These are phyloP conservation scores for Lachnellula occidentalis DNA, from an alignment of 2,329 filamentous ascomycete genomes.

Conservation along the genomic window DNA sequence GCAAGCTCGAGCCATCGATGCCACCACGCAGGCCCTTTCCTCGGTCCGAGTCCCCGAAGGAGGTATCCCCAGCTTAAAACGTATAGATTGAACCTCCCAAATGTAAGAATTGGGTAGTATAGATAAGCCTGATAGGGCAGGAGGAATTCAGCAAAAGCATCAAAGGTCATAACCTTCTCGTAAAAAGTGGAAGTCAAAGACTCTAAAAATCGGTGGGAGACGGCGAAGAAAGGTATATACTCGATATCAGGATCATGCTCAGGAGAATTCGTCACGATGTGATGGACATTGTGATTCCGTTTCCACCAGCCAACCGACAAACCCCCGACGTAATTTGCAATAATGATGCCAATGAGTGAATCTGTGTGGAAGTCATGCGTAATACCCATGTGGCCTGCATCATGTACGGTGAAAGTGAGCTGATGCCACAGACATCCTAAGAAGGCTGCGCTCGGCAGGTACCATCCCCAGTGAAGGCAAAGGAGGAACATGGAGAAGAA, in stretches of 20 bases:
- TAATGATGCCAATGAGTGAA: constrained; percentile 79
- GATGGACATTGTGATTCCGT: constrained; percentile 90
- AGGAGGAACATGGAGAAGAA: constrained; percentile 59
- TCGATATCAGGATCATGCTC: constrained; percentile 96
- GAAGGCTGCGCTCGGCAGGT: constrained; percentile 63
- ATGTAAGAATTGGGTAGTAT: constrained; percentile 75
- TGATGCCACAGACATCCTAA: constrained; percentile 91
- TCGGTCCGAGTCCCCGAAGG: constrained; percentile 62
- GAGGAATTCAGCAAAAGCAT: constrained; percentile 64
- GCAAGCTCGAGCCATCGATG: constrained; percentile 73
- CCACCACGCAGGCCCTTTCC: constrained; percentile 75
- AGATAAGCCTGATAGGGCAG: constrained; percentile 72
- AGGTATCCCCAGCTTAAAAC: constrained; percentile 74
- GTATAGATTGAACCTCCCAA: constrained; percentile 87
- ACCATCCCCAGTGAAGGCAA: constrained; percentile 60
- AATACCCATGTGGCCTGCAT: constrained; percentile 95
- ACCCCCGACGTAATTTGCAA: constrained; percentile 85
- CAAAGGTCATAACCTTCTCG: constrained; percentile 72
- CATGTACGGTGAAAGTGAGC: constrained; percentile 87
- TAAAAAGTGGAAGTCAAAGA: constrained; percentile 78
- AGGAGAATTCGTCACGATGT: constrained; percentile 90
- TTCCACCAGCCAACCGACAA: constrained; percentile 97
- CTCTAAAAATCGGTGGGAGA: constrained; percentile 73
- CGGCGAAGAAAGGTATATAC: constrained; percentile 82
- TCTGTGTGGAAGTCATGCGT: constrained; percentile 85